phyloP scores from a whole-genome alignment of 495 filamentous ascomycete genomes.

The Paragyromitra xinjiangensis region DNA sequence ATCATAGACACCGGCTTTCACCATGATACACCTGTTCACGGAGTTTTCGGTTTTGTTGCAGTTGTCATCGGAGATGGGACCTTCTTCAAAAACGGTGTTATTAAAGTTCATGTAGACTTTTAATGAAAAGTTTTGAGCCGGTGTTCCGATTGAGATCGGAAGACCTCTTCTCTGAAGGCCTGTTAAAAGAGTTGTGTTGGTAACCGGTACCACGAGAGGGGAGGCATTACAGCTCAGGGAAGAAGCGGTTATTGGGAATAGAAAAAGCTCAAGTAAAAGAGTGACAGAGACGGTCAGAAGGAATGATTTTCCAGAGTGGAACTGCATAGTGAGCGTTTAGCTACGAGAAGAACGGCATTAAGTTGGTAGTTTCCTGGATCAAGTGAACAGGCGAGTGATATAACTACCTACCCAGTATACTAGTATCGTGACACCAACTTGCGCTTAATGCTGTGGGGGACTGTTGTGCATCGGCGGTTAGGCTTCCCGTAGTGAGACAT shows the following conservation, averaged over 20 bases:
- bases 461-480: neutral
- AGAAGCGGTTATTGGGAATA: neutral
- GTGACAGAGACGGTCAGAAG: neutral
- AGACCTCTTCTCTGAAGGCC: constrained; percentile 3
- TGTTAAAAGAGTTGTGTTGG: constrained; percentile 22
- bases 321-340: neutral
- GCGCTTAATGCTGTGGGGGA: too few relatives aligned
- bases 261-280: constrained; percentile 2
- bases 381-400: neutral
- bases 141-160: constrained; percentile 9
- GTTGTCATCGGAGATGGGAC: constrained; percentile 8
- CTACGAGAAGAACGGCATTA: neutral
- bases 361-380: too few relatives aligned
- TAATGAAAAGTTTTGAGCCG: constrained; percentile 17
- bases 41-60: constrained; percentile 6
- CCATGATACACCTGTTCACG: neutral
- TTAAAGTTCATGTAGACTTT: neutral
- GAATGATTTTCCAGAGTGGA: neutral
- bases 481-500: neutral
- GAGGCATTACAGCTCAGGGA: constrained; percentile 11
- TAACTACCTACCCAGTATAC: too few relatives aligned
- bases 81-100: constrained; percentile 16
- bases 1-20: constrained; percentile 16
- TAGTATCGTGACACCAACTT: too few relatives aligned
- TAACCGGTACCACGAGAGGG: constrained; percentile 23